Conservation (phyloP, 1,284 basidiomycete species). For the Cutaneotrichosporon mucoides region DNA sequence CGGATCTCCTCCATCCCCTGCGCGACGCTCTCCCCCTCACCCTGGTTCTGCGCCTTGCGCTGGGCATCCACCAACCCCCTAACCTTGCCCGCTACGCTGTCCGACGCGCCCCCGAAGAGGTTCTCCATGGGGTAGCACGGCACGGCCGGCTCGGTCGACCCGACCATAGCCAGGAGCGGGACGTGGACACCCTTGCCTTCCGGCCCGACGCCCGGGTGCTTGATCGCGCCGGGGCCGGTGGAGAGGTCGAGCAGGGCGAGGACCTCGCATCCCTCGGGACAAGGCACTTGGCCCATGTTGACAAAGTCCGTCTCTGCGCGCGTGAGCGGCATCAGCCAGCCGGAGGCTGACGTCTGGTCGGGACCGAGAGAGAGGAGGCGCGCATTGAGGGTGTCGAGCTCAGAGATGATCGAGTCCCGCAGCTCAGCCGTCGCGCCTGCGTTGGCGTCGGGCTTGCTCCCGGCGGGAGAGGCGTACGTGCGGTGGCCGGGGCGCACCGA, state of each 20-base stretch:
- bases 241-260: slow-evolving; percentile 15
- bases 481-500: neutral
- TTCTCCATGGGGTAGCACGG: slow-evolving; percentile 18
- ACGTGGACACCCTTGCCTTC: slow-evolving; percentile 16
- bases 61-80: slow-evolving; percentile 12
- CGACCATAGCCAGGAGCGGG: slow-evolving; percentile 14
- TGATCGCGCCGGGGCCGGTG: neutral
- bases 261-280: slow-evolving; percentile 8
- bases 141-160: slow-evolving; percentile 11
- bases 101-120: slow-evolving; percentile 10
- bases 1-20: neutral
- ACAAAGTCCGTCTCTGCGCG: slow-evolving; percentile 15
- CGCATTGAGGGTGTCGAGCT: neutral
- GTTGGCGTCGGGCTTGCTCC: neutral
- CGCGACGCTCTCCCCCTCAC: neutral
- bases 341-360: neutral
- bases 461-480: neutral
- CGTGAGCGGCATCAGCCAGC: slow-evolving; percentile 11
- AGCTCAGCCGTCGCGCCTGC: neutral
- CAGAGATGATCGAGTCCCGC: neutral
- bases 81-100: slow-evolving; percentile 3
- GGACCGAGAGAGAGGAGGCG: neutral
- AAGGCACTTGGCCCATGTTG: slow-evolving; percentile 21
- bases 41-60: neutral
- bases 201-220: slow-evolving; percentile 8